phyloP scores from a whole-genome alignment of 768 basidiomycete genomes.

The Boletus insuetus region DNA sequence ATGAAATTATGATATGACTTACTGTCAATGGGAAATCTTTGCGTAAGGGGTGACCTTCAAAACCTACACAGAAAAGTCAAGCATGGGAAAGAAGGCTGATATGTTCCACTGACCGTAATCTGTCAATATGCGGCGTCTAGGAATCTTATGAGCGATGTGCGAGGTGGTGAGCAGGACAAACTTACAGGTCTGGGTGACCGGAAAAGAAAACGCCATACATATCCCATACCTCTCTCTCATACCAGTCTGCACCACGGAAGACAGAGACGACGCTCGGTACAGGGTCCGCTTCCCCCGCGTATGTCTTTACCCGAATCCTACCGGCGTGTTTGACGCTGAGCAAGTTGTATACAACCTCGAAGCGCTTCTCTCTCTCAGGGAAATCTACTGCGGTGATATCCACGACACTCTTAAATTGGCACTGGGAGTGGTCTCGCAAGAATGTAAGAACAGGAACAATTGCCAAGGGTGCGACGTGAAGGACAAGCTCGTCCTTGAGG shows the following conservation, averaged over 20 bases:
- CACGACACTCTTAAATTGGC: slow-evolving; percentile 89
- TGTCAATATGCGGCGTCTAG: slow-evolving; percentile 91
- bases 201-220: slow-evolving; percentile 96
- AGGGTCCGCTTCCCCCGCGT: slow-evolving; percentile 87
- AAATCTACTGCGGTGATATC: slow-evolving; percentile 96
- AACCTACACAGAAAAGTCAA: slow-evolving; percentile 47
- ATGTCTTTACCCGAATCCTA: slow-evolving; percentile 95
- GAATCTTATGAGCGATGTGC: slow-evolving; percentile 11
- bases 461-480: slow-evolving; percentile 82
- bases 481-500: slow-evolving; percentile 90
- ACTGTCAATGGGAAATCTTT: slow-evolving; percentile 99
- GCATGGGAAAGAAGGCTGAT: neutral
- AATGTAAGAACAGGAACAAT: slow-evolving; percentile 86
- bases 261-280: slow-evolving; percentile 80
- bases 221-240: slow-evolving; percentile 98
- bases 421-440: slow-evolving; percentile 92
- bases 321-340: slow-evolving; percentile 76
- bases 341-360: slow-evolving; percentile 96
- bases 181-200: slow-evolving; percentile 93
- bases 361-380: slow-evolving; percentile 88
- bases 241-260: slow-evolving; percentile 96
- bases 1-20: slow-evolving; percentile 25
- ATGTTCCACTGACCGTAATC: slow-evolving; percentile 73
- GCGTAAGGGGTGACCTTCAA: slow-evolving; percentile 95
- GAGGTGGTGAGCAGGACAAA: slow-evolving; percentile 18